phyloP scores from a whole-genome alignment of 1,284 basidiomycete genomes.

The Abortiporus biennis region DNA sequence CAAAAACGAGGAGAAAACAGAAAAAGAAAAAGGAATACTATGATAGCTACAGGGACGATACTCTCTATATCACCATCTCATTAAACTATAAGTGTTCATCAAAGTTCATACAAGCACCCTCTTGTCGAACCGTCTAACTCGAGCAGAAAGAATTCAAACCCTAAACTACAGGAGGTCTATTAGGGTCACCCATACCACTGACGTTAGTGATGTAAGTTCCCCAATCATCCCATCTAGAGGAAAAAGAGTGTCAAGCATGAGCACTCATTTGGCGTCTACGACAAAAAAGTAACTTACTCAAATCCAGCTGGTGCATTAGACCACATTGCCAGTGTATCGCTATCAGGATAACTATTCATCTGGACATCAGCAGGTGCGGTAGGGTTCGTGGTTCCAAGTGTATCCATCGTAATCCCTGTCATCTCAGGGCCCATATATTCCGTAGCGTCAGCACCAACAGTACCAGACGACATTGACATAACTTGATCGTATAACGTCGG shows the following conservation, averaged over 20 bases:
- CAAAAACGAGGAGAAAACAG: neutral
- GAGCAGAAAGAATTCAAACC: no score
- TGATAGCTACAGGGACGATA: no score
- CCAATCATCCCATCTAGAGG: conserved; percentile 9
- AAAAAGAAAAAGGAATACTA: no score
- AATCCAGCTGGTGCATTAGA: conserved; percentile 14
- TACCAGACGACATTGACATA: neutral
- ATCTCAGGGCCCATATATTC: neutral
- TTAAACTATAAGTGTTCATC: no score
- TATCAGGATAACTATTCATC: conserved; percentile 7
- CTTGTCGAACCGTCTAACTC: no score
- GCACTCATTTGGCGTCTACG: no score
- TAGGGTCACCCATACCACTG: neutral
- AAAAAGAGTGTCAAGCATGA: neutral
- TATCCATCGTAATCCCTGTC: neutral
- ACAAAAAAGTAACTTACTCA: conserved; percentile 3
- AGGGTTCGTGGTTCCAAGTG: neutral
- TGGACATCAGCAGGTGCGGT: neutral
- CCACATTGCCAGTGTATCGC: conserved; percentile 16
- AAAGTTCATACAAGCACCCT: no score
- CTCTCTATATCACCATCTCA: no score
- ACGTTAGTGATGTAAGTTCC: conserved; percentile 4
- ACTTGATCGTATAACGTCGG: conserved; percentile 4
- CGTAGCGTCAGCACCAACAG: neutral
- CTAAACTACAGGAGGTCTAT: no score